Conservation (phyloP, 2,329 filamentous ascomycete species). For the Gliomastix tumulicola region DNA sequence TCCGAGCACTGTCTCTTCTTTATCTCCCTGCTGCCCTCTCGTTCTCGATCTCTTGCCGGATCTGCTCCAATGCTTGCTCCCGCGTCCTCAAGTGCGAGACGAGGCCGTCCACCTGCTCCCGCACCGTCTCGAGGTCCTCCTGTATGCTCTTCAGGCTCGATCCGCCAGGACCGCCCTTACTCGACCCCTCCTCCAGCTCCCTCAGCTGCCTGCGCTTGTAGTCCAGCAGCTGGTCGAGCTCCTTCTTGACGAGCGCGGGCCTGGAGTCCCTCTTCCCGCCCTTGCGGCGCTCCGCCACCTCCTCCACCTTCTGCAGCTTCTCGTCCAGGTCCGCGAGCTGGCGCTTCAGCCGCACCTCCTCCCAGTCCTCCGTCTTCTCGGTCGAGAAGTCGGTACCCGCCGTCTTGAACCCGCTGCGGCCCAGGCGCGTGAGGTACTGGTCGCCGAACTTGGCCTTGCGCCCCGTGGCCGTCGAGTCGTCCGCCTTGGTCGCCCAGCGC, state of each 20-base stretch:
- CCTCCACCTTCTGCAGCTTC: conserved; percentile 78
- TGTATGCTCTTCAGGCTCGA: conserved; percentile 68
- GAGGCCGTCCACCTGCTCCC: conserved; percentile 87
- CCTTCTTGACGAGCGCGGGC: conserved; percentile 86
- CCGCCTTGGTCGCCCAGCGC: conserved; percentile 72
- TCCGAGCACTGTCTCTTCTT: no score
- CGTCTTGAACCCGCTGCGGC: conserved; percentile 73
- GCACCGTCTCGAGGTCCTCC: conserved; percentile 85
- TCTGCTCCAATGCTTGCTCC: conserved; percentile 66
- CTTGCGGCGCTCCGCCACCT: conserved; percentile 57
- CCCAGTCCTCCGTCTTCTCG: conserved; percentile 90
- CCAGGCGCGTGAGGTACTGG: conserved; percentile 86
- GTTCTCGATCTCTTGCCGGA: conserved; percentile 78
- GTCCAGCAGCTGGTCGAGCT: conserved; percentile 88
- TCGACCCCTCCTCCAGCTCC: conserved; percentile 66
- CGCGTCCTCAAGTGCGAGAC: conserved; percentile 75
- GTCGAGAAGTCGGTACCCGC: conserved; percentile 85
- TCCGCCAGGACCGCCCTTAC: conserved; percentile 64
- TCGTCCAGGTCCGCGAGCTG: conserved; percentile 84
- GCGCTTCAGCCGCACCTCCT: conserved; percentile 91
- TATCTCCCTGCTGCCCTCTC: conserved; percentile 72
- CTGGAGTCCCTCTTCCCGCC: conserved; percentile 67
- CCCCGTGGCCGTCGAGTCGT: conserved; percentile 75
- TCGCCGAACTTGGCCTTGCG: conserved; percentile 97
- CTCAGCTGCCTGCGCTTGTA: conserved; percentile 81